phyloP scores from a whole-genome alignment of 176 grass and related monocot genomes.

The Chloris gayana region DNA sequence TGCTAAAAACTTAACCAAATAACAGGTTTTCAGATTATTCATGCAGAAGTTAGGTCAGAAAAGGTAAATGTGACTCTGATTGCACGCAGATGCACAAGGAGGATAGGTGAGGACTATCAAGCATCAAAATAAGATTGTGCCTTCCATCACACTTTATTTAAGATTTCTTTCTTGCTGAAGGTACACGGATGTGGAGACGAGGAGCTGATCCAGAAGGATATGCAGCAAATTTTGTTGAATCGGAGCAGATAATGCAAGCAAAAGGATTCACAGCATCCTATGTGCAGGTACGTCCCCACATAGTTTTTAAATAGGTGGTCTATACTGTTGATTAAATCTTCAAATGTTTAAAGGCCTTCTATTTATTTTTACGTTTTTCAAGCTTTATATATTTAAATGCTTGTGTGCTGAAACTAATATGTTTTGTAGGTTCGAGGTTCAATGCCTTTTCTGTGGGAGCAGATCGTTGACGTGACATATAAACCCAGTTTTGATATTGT shows the following conservation, averaged over 20 bases:
- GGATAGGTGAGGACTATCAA: slow-evolving; percentile 60
- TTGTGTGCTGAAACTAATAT: neutral
- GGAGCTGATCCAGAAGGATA: slow-evolving; percentile 83
- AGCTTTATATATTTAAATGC: neutral
- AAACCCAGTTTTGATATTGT: slow-evolving; percentile 85
- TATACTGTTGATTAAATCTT: slow-evolving; percentile 14
- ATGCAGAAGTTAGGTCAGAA: slow-evolving; percentile 64
- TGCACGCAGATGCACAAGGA: slow-evolving; percentile 81
- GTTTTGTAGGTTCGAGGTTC: slow-evolving; percentile 80
- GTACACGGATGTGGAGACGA: slow-evolving; percentile 92
- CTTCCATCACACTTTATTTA: neutral
- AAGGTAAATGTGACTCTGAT: slow-evolving; percentile 73
- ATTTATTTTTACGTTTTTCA: neutral
- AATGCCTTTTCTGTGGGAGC: slow-evolving; percentile 89
- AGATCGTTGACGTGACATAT: slow-evolving; percentile 95
- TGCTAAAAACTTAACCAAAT: slow-evolving; percentile 63
- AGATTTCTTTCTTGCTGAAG: slow-evolving; percentile 42
- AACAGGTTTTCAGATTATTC: slow-evolving; percentile 78
- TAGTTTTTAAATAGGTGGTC: neutral
- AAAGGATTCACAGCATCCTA: slow-evolving; percentile 89
- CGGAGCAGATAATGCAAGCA: slow-evolving; percentile 77
- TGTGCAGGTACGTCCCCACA: slow-evolving; percentile 62
- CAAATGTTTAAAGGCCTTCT: neutral
- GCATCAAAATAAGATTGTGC: slow-evolving; percentile 20
- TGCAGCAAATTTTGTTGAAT: slow-evolving; percentile 91